Conservation (phyloP, 2,329 filamentous ascomycete genomes). For the Diaporthe vexans region DNA sequence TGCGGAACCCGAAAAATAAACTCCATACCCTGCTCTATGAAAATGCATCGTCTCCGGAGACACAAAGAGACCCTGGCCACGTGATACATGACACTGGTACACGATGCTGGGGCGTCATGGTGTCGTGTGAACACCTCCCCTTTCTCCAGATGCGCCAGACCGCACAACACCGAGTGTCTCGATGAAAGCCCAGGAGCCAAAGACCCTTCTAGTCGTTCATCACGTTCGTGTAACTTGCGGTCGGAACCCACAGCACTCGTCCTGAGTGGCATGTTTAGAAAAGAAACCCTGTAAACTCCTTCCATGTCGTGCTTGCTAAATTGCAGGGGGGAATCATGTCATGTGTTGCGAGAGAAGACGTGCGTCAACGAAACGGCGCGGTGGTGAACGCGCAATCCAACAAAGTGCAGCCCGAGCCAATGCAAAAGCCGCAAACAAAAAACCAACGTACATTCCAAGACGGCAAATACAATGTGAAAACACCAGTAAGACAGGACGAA, state of each 20-base stretch:
- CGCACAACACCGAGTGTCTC: conserved; percentile 28
- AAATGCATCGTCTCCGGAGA: conserved; percentile 38
- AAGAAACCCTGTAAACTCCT: conserved; percentile 39
- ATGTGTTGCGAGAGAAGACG: conserved; percentile 21
- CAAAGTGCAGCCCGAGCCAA: conserved; percentile 21
- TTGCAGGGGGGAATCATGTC: conserved; percentile 39
- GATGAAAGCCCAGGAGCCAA: conserved; percentile 29
- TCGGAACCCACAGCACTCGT: conserved; percentile 26
- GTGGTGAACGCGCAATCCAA: conserved; percentile 30
- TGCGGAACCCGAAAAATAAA: conserved; percentile 38
- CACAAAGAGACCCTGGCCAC: conserved; percentile 23
- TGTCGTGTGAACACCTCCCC: conserved; percentile 18
- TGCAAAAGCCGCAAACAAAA: conserved; percentile 23
- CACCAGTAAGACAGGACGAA: neutral
- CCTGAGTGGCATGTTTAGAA: conserved; percentile 28
- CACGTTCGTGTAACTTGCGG: conserved; percentile 33
- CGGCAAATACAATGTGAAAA: conserved; percentile 19
- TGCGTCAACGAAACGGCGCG: conserved; percentile 24
- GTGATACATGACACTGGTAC: conserved; percentile 8
- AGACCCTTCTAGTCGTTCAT: conserved; percentile 35
- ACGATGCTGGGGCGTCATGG: conserved; percentile 24
- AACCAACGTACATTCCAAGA: neutral
- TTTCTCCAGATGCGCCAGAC: conserved; percentile 39
- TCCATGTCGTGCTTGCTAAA: conserved; percentile 36
- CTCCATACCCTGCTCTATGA: conserved; percentile 39